A percentile compares a stretch with the other conserved stretches of the same genome.
These are phyloP conservation scores for Diaporthe citrichinensis DNA, from an alignment of 2,329 filamentous ascomycete genomes.

Conservation along the genomic window DNA sequence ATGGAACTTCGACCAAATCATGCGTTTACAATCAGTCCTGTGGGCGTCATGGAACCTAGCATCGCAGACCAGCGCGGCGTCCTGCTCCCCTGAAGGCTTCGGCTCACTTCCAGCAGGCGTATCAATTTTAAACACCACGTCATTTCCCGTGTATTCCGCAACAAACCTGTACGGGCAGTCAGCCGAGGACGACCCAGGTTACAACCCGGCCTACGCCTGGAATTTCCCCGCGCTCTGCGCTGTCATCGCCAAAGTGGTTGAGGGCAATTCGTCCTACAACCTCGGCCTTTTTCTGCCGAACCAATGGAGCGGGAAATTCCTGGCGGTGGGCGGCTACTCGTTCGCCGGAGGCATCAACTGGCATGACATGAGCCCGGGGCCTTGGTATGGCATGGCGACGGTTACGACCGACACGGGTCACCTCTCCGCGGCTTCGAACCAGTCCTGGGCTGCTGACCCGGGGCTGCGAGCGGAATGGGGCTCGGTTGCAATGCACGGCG, in stretches of 20 bases:
- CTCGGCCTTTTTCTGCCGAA: slow-evolving; percentile 53
- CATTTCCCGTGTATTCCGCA: not conserved
- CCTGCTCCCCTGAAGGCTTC: slow-evolving; percentile 16
- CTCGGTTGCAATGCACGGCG: slow-evolving; percentile 60
- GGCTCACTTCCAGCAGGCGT: slow-evolving; percentile 30
- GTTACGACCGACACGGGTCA: slow-evolving; percentile 62
- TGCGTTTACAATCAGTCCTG: slow-evolving; percentile 22
- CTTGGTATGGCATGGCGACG: slow-evolving; percentile 57
- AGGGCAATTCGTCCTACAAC: slow-evolving; percentile 48
- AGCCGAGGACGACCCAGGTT: slow-evolving; percentile 25
- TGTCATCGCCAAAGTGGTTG: slow-evolving; percentile 49
- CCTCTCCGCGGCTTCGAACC: slow-evolving; percentile 49
- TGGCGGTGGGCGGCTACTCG: slow-evolving; percentile 44
- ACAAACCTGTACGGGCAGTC: slow-evolving; percentile 28
- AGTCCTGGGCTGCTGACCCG: slow-evolving; percentile 56
- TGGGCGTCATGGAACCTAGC: slow-evolving; percentile 21
- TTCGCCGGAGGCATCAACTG: slow-evolving; percentile 53
- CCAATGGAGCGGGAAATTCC: slow-evolving; percentile 51
- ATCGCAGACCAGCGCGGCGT: slow-evolving; percentile 11
- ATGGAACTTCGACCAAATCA: slow-evolving; percentile 3
- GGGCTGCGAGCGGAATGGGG: slow-evolving; percentile 55
- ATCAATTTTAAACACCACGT: slow-evolving; percentile 10
- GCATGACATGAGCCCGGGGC: slow-evolving; percentile 46
- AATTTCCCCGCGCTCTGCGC: slow-evolving; percentile 52
- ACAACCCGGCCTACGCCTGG: slow-evolving; percentile 27